phyloP scores from a whole-genome alignment of 306 rosid species.

The Acacia confusa region DNA sequence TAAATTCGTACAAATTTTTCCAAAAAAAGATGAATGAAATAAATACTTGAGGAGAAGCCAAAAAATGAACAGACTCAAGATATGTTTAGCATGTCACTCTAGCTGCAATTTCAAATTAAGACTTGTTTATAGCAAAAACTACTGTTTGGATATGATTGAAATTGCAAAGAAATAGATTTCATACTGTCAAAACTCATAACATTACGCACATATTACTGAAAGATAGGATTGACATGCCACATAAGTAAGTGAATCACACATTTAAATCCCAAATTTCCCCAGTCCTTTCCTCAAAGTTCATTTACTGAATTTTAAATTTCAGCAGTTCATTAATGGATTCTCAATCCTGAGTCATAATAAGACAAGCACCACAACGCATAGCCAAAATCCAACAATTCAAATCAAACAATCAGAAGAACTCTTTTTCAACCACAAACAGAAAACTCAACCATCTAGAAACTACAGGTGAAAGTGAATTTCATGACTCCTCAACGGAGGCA shows the following conservation, averaged over 20 bases:
- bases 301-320: not conserved
- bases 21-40: not conserved
- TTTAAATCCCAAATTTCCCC: not conserved
- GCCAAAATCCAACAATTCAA: conserved; percentile 25
- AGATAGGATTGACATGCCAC: not conserved
- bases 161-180: not conserved
- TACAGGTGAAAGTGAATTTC: conserved; percentile 28
- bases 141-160: not conserved
- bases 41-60: not conserved
- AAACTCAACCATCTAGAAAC: conserved; percentile 30
- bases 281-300: not conserved
- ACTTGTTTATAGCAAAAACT: not conserved
- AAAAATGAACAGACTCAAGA: not conserved
- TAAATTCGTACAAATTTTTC: not conserved
- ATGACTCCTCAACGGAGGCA: not conserved
- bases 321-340: conserved; percentile 11
- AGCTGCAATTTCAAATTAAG: not conserved
- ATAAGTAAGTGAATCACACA: not conserved
- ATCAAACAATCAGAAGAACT: conserved; percentile 32
- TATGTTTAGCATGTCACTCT: not conserved
- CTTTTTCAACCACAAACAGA: conserved; percentile 33
- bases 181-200: not conserved
- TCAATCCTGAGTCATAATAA: conserved; percentile 7
- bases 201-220: not conserved
- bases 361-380: conserved; percentile 15